Evolutionary conservation across 768 basidiomycete species (phyloP), one percentile per base, ranked within the genome.

Genomic region (Boletus tomentosulus): DNA sequence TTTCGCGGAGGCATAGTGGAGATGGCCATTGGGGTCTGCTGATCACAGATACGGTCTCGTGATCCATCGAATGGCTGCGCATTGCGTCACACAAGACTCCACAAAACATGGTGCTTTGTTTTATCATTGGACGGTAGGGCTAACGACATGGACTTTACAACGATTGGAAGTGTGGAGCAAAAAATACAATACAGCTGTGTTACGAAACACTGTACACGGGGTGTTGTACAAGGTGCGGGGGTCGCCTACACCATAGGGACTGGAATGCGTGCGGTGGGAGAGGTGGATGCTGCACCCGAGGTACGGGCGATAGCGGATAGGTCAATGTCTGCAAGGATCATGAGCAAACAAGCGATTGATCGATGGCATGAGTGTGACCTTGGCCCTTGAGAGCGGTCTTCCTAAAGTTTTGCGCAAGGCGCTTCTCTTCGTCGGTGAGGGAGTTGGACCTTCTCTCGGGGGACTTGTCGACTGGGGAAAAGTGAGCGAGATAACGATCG

Each of bases 251-350:
- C 56, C 30, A 57, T 27, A 28, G 46, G 55, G 44, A 50, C 55
- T 33, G 33, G 27, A 39, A 59, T 7, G 15, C 42, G 58, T 19
- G 44, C 12, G 51, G 73, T 69, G 37, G 76, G 85, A 57, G 81
- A 86, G 55, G 70, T 73, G 57, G 81, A 83, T 28, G 84, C 81
- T 12, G 85, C 92, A 55, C 78, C 79, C 9, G 90, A 92, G 52
- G 89, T 89, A 61, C 89, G 84, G 13, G 92, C 92, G 62, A 95
- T 94, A 51, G 85, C 76, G 33, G 80, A 77, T 54, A 95, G 79
- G 70, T 93, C 88, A 41, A 82, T 71, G 46, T 61, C 67, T 67
- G 50, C 3, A 12, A 38, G 35, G 49, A 30, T 28, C 46, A 19
- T 56, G 37, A 59, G 54, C 55, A 48, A n/a, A 34, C 13, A 33